Conservation (phyloP, 306 rosid species). For the Gastrolobium bilobum region DNA sequence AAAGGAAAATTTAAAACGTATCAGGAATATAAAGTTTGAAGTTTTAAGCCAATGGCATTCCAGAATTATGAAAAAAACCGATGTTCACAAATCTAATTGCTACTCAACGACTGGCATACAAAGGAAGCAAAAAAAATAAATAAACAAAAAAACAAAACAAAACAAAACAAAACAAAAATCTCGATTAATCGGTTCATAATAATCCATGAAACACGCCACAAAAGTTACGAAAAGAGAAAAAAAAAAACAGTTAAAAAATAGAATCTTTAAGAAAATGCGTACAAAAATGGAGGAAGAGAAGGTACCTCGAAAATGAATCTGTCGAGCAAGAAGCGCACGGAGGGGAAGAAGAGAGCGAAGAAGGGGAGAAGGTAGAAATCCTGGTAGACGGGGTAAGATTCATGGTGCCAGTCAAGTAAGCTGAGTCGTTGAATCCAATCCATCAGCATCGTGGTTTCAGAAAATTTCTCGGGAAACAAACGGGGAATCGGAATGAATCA, state of each 20-base stretch:
- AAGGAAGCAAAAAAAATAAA: too few relatives aligned
- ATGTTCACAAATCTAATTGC: background rate
- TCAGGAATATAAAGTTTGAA: background rate
- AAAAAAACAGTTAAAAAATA: background rate
- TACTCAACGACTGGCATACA: background rate
- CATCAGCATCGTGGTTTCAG: slow-evolving; percentile 44
- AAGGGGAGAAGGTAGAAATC: slow-evolving; percentile 82
- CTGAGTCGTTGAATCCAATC: slow-evolving; percentile 56
- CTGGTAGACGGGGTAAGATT: slow-evolving; percentile 74
- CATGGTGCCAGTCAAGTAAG: slow-evolving; percentile 74
- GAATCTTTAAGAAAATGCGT: slow-evolving; percentile 1
- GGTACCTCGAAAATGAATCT: slow-evolving; percentile 89
- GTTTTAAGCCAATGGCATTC: background rate
- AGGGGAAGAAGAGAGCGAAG: slow-evolving; percentile 78
- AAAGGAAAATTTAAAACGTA: background rate
- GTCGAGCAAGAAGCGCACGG: slow-evolving; percentile 82
- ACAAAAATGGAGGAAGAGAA: background rate
- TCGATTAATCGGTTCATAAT: background rate
- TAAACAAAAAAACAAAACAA: too few relatives aligned
- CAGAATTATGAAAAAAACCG: background rate
- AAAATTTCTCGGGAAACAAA: slow-evolving; percentile 51
- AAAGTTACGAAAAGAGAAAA: background rate
- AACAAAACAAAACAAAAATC: too few relatives aligned
- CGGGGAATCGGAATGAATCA: slow-evolving; percentile 39
- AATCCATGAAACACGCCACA: background rate